phyloP scores from a whole-genome alignment of 257 asterid genomes.

The Echium plantagineum region DNA sequence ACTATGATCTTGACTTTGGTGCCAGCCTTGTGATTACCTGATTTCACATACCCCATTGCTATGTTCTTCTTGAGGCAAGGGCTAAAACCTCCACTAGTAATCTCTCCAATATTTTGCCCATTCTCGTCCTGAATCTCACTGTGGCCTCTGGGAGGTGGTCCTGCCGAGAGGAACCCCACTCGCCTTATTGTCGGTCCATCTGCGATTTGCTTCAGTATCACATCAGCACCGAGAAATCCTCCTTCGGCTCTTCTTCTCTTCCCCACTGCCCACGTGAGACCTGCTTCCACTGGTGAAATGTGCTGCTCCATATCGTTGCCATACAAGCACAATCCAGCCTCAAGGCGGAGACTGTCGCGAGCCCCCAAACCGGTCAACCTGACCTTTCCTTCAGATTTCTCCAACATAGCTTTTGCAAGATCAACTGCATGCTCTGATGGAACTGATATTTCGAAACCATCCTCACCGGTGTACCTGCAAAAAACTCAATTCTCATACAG shows the following conservation, averaged over 20 bases:
- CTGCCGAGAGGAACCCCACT: conserved; percentile 70
- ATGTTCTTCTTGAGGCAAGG: conserved; percentile 95
- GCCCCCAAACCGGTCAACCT: conserved; percentile 87
- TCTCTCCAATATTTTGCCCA: conserved; percentile 75
- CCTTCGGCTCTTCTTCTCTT: conserved; percentile 96
- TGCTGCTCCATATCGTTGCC: conserved; percentile 99
- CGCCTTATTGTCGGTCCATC: conserved; percentile 75
- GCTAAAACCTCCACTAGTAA: conserved; percentile 97
- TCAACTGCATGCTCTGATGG: conserved; percentile 85
- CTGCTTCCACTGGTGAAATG: conserved; percentile 89
- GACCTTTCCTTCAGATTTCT: conserved; percentile 82
- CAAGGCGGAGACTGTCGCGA: conserved; percentile 95
- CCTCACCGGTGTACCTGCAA: conserved; percentile 94
- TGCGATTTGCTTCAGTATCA: conserved; percentile 70
- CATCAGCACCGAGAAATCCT: conserved; percentile 90
- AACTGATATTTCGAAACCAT: conserved; percentile 94
- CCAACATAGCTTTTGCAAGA: conserved; percentile 85
- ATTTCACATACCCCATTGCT: conserved; percentile 93
- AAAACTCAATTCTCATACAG: conserved; percentile 15
- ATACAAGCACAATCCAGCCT: conserved; percentile 87
- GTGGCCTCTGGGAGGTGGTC: conserved; percentile 93
- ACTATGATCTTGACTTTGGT: conserved; percentile 66
- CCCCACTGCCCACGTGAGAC: conserved; percentile 95
- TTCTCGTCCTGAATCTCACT: conserved; percentile 79
- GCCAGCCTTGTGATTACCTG: conserved; percentile 75